Conservation (phyloP, 1,284 basidiomycete species). For the Ceratobasidium sp. region DNA sequence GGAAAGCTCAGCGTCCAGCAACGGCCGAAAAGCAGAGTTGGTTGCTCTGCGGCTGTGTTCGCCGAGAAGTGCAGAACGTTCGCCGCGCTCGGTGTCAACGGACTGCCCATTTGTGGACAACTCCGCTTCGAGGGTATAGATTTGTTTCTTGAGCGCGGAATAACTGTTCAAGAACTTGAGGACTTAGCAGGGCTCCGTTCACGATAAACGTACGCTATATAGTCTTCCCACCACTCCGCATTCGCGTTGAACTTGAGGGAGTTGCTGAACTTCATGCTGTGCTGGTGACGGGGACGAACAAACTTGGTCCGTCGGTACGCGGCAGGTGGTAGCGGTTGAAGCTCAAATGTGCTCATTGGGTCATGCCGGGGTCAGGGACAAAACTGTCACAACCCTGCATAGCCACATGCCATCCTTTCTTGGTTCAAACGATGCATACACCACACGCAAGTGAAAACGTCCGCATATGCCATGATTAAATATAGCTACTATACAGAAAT, state of each 20-base stretch:
- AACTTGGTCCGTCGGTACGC: not conserved
- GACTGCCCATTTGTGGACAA: slow-evolving; percentile 54
- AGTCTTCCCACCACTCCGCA: slow-evolving; percentile 94
- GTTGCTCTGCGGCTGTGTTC: slow-evolving; percentile 50
- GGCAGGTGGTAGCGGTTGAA: slow-evolving; percentile 13
- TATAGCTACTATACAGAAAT: slow-evolving; percentile 32
- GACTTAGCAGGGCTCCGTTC: not conserved
- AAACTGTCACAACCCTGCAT: slow-evolving; percentile 3
- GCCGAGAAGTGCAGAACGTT: slow-evolving; percentile 62
- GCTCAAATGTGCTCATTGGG: slow-evolving; percentile 30
- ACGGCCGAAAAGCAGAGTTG: slow-evolving; percentile 70
- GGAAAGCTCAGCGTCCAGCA: slow-evolving; percentile 83
- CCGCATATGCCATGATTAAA: slow-evolving; percentile 22
- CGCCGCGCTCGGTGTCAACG: slow-evolving; percentile 71
- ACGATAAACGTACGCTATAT: slow-evolving; percentile 71
- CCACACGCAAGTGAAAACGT: not conserved
- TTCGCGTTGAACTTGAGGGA: slow-evolving; percentile 94
- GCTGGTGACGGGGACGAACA: not conserved
- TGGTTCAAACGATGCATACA: not conserved
- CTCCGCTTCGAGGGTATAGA: slow-evolving; percentile 83
- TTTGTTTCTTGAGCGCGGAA: slow-evolving; percentile 84
- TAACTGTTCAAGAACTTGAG: slow-evolving; percentile 60
- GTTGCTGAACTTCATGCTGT: slow-evolving; percentile 55
- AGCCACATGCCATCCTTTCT: slow-evolving; percentile 7
- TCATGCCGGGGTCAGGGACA: slow-evolving; percentile 19